Evolutionary conservation across 2,329 filamentous ascomycete genomes (phyloP), one percentile per base, ranked within the genome.

Genomic region (Ophiostoma populinum): DNA sequence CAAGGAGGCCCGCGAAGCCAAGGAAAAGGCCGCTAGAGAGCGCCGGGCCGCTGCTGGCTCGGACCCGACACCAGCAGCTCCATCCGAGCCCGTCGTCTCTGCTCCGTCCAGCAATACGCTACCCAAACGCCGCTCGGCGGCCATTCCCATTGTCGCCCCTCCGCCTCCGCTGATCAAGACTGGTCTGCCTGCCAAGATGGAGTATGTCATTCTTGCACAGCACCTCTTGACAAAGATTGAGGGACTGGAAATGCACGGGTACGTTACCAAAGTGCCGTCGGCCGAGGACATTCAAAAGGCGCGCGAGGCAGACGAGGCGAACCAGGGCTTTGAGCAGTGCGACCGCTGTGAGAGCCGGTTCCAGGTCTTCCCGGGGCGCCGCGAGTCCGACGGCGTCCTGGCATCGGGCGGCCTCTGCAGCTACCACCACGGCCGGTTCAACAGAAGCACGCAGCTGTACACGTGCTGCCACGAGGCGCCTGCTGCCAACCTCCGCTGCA

Each of bases 301-400:
- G 1, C 68, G 61, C 22, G 63, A 67, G 28, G 82, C 75, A 0
- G 63, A 82, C 0, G 61, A 70, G 32, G 63, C 72, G 7, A 70
- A 78, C 10, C 67, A 72, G 35, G 81, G 81, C 32, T 93, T 77
- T 65, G 90, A 98, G 56, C 66, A 73, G 33, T 98, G 90, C 48
- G 86, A 93, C 48, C 76, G 90, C 15, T 98, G 90, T 55, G 65
- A 65, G 27, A 73, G 74, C 22, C 75, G 87, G 16, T 98, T 98
- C 49, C 82, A 93, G 49, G 82, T 93, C 4, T 95, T 92, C 44
- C 83, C 86, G 0, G 82, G 85, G 4, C 74, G 87, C 27, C 70
- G 85, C 36, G 69, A 75, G 39, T 67, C 75, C 45, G 90, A 92
- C 30, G 76, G 75, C 0, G 65, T 79, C 2, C 66, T 93, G 12